A percentile compares a stretch with the other conserved stretches of the same genome.
phyloP scores from a whole-genome alignment of 1,139 yeast species.

The Hansenula sp. region DNA sequence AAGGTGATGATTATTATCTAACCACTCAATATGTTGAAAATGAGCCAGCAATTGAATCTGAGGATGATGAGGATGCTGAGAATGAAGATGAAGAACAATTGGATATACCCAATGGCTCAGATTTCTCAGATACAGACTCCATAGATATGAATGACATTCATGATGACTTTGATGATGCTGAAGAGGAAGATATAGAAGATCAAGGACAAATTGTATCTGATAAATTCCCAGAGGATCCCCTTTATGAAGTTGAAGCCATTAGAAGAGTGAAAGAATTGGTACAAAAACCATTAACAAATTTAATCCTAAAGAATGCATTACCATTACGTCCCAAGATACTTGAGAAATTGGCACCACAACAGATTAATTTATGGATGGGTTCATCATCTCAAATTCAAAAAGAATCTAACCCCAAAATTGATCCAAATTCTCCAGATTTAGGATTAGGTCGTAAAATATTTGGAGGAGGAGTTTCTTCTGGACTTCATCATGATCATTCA shows the following conservation, averaged over 20 bases:
- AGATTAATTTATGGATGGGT: constrained; percentile 73
- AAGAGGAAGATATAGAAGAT: constrained; percentile 20
- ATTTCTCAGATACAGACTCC: constrained; percentile 33
- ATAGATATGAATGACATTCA: constrained; percentile 40
- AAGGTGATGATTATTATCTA: constrained; percentile 40
- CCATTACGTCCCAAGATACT: constrained; percentile 42
- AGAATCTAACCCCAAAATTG: constrained; percentile 16
- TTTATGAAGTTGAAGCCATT: constrained; percentile 26
- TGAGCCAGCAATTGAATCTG: constrained; percentile 37
- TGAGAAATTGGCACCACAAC: constrained; percentile 52
- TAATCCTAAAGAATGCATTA: constrained; percentile 27
- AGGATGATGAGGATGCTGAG: constrained; percentile 34
- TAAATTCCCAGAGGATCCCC: constrained; percentile 19
- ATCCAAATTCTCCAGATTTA: constrained; percentile 23
- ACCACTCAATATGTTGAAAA: constrained; percentile 63
- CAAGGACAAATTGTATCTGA: constrained; percentile 14
- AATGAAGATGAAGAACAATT: constrained; percentile 10
- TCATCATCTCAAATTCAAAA: constrained; percentile 18
- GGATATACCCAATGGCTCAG: constrained; percentile 10
- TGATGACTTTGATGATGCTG: constrained; percentile 46
- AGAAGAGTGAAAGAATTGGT: constrained; percentile 41
- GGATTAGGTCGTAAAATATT: constrained; percentile 52
- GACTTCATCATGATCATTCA: constrained; percentile 80
- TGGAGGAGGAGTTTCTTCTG: constrained; percentile 58
- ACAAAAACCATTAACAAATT: constrained; percentile 58